These are phyloP conservation scores for Trypanosoma mega DNA, from an alignment of 208 protist species.

Conservation along the genomic window DNA sequence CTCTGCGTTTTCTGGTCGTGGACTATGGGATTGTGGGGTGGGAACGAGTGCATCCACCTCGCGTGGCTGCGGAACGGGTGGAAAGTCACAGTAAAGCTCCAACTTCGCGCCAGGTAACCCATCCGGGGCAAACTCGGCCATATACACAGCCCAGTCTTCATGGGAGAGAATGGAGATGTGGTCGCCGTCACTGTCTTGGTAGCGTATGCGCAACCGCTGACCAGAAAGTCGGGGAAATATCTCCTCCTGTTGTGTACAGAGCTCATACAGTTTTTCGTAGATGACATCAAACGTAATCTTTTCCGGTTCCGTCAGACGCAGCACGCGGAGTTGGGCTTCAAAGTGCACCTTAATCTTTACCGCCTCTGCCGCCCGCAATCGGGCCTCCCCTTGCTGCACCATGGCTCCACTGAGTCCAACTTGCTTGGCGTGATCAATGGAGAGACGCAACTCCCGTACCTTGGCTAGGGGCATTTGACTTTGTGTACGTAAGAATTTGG, in stretches of 20 bases:
- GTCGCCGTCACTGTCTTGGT: conserved; percentile 81
- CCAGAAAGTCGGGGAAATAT: conserved; percentile 11
- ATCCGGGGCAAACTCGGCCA: conserved; percentile 40
- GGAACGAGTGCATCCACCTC: background rate
- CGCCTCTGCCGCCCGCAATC: conserved; percentile 33
- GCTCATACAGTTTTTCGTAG: conserved; percentile 49
- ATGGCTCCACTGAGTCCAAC: conserved; percentile 42
- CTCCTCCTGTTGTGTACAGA: conserved; percentile 45
- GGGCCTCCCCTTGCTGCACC: conserved; percentile 42
- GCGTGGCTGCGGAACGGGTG: conserved; percentile 30
- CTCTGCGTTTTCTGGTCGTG: too few relatives aligned
- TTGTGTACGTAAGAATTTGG: conserved; percentile 4
- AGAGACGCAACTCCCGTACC: conserved; percentile 30
- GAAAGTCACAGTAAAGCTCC: conserved; percentile 74
- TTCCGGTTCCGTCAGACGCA: conserved; percentile 44
- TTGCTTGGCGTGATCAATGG: conserved; percentile 39
- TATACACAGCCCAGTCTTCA: conserved; percentile 71
- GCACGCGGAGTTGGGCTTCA: conserved; percentile 59
- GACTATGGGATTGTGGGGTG: background rate
- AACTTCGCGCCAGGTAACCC: conserved; percentile 32
- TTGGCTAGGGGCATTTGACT: background rate
- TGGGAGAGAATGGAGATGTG: conserved; percentile 72
- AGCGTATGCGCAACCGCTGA: conserved; percentile 66
- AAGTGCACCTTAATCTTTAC: conserved; percentile 79
- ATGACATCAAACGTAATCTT: conserved; percentile 45